Evolutionary conservation across 2,329 filamentous ascomycete genomes (phyloP).

Genomic region (Graphilbum fragrans): DNA sequence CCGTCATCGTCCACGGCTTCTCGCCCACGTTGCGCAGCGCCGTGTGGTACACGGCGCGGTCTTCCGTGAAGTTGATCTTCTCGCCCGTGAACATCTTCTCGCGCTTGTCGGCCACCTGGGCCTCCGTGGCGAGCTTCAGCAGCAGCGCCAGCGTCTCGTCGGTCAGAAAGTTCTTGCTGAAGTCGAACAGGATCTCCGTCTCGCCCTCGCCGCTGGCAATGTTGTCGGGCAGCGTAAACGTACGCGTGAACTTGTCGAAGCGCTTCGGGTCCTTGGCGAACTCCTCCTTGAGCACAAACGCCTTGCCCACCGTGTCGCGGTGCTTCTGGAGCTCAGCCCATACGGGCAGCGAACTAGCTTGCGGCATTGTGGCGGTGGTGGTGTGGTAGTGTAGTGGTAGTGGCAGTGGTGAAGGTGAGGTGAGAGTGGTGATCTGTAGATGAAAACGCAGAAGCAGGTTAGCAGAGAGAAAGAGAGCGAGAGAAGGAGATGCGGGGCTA

Average conservation of each 20-base stretch:
- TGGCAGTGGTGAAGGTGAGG: not conserved
- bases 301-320: conserved; percentile 74
- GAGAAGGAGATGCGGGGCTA: not conserved
- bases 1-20: conserved; percentile 62
- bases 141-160: conserved; percentile 84
- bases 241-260: conserved; percentile 82
- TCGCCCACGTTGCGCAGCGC: conserved; percentile 75
- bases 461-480: not conserved
- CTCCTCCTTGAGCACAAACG: conserved; percentile 84
- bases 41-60: conserved; percentile 89
- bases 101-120: conserved; percentile 80
- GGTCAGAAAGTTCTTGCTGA: conserved; percentile 96
- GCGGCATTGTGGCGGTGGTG: conserved; percentile 48
- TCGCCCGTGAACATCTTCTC: conserved; percentile 97
- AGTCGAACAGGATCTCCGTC: conserved; percentile 91
- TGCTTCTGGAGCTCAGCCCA: conserved; percentile 90
- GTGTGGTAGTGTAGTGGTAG: not conserved
- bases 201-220: conserved; percentile 44
- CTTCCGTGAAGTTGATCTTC: conserved; percentile 99
- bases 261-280: conserved; percentile 81
- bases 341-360: conserved; percentile 72
- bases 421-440: not conserved
- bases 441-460: no score
- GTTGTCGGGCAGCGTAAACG: conserved; percentile 67
- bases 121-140: conserved; percentile 82